phyloP scores from a whole-genome alignment of 768 basidiomycete genomes.

The Suillus fuscotomentosus region DNA sequence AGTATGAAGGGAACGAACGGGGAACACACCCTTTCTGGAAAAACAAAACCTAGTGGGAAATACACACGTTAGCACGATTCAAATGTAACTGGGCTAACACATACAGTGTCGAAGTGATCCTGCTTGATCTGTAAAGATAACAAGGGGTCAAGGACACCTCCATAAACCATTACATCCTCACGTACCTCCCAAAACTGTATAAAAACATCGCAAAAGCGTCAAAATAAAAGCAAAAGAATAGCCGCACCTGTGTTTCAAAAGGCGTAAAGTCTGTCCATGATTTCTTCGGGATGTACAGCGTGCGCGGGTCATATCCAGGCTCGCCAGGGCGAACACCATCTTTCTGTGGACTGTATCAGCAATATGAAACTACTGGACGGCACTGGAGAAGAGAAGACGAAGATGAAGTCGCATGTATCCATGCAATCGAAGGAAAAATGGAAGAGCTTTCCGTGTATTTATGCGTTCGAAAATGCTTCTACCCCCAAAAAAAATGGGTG shows the following conservation, averaged over 20 bases:
- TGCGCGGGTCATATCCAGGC: constrained; percentile 87
- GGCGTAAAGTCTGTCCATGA: constrained; percentile 88
- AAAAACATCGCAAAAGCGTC: constrained; percentile 3
- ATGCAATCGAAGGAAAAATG: background rate
- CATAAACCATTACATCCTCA: constrained; percentile 4
- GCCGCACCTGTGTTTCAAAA: constrained; percentile 83
- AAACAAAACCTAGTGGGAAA: constrained; percentile 66
- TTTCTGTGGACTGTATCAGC: constrained; percentile 48
- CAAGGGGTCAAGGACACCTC: constrained; percentile 16
- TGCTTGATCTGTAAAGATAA: constrained; percentile 82
- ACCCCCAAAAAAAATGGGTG: background rate
- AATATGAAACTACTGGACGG: background rate
- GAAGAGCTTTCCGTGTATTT: background rate
- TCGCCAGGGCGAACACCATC: constrained; percentile 78
- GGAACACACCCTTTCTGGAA: constrained; percentile 89
- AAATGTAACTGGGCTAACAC: constrained; percentile 3
- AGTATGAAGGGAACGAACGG: constrained; percentile 8
- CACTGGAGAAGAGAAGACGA: constrained; percentile 4
- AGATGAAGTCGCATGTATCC: background rate
- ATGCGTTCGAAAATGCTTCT: background rate
- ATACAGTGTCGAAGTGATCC: constrained; percentile 92
- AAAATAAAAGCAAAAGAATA: background rate
- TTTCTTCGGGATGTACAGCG: constrained; percentile 72
- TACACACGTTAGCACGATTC: background rate
- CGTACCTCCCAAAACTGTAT: constrained; percentile 73